These are phyloP conservation scores for Solanum medicagineum DNA, from an alignment of 257 asterid genomes.

Conservation along the genomic window DNA sequence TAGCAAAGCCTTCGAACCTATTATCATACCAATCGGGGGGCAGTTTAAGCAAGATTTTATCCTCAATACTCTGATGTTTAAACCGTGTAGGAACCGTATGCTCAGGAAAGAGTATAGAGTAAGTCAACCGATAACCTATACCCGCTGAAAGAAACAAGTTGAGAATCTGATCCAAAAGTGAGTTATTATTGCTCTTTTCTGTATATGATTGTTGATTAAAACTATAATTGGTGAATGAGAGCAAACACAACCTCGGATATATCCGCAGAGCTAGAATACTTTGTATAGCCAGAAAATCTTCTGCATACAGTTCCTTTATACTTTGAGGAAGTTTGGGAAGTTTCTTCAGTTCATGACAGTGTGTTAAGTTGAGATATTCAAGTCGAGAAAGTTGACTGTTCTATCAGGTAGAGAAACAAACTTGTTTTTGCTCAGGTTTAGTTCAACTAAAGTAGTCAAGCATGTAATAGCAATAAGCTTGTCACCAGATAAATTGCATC, in stretches of 20 bases:
- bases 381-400: not conserved
- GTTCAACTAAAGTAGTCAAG: not conserved
- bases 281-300: not conserved
- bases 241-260: not conserved
- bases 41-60: not conserved
- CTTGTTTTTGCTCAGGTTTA: not conserved
- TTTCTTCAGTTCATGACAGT: not conserved
- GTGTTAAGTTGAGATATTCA: not conserved
- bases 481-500: not conserved
- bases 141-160: not conserved
- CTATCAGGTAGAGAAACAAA: not conserved
- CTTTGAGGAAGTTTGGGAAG: not conserved
- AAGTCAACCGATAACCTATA: not conserved
- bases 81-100: not conserved
- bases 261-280: not conserved
- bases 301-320: not conserved
- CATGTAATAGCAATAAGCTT: not conserved
- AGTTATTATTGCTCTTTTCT: not conserved
- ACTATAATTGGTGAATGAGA: not conserved
- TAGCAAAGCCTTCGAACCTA: not conserved
- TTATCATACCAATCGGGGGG: not conserved
- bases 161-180: not conserved
- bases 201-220: not conserved
- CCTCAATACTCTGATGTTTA: not conserved
- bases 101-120: not conserved